phyloP scores from a whole-genome alignment of 768 basidiomycete species.

The Dendrothele bispora region DNA sequence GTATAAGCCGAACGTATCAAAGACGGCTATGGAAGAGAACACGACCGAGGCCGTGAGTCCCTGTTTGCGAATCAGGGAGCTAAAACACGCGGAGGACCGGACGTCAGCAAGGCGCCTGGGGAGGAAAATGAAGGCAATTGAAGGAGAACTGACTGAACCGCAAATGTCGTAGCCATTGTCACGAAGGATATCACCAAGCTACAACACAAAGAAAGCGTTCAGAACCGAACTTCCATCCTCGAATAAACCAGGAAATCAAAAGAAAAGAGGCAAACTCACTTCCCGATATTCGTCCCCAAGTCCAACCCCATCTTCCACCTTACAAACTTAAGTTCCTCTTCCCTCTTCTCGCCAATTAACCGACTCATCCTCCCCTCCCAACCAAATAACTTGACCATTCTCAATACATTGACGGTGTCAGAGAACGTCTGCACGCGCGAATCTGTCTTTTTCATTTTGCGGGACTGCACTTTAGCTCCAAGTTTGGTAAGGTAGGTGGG shows the following conservation, averaged over 20 bases:
- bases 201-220: background rate
- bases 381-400: slow-evolving; percentile 53
- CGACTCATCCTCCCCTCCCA: slow-evolving; percentile 45
- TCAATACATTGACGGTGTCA: slow-evolving; percentile 36
- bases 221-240: background rate
- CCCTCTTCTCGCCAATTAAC: slow-evolving; percentile 40
- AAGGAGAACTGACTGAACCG: slow-evolving; percentile 36
- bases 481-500: slow-evolving; percentile 39
- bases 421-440: slow-evolving; percentile 42
- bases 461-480: slow-evolving; percentile 30
- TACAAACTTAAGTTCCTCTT: slow-evolving; percentile 42
- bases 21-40: slow-evolving; percentile 38
- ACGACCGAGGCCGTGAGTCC: slow-evolving; percentile 14
- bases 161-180: slow-evolving; percentile 48
- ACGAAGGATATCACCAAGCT: slow-evolving; percentile 46
- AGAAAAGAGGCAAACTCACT: slow-evolving; percentile 24
- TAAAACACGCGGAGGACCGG: too few species aligned
- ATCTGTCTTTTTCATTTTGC: slow-evolving; percentile 44
- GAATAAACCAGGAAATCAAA: background rate
- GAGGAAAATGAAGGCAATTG: background rate
- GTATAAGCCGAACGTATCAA: slow-evolving; percentile 42
- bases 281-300: slow-evolving; percentile 33
- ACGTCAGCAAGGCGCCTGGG: too few species aligned
- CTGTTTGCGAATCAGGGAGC: slow-evolving; percentile 7
- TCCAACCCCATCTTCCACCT: slow-evolving; percentile 37